Conservation (phyloP, 2,329 filamentous ascomycete species). For the Fusarium dimerum region DNA sequence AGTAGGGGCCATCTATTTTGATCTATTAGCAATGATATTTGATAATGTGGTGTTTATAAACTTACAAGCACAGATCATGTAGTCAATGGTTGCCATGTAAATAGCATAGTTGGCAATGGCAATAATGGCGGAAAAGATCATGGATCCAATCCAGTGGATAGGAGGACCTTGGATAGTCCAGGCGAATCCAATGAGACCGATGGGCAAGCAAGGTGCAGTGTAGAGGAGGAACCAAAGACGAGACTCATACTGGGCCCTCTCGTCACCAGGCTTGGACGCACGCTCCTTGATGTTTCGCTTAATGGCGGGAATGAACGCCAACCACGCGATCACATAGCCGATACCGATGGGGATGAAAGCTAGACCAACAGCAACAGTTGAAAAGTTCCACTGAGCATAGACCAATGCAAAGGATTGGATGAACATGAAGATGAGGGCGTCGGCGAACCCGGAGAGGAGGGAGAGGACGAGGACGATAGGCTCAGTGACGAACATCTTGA, state of each 20-base stretch:
- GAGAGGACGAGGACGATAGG: conserved; percentile 73
- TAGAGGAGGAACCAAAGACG: conserved; percentile 67
- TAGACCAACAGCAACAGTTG: conserved; percentile 56
- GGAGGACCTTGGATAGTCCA: conserved; percentile 66
- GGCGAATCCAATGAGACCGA: conserved; percentile 71
- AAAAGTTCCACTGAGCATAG: conserved; percentile 67
- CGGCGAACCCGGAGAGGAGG: conserved; percentile 70
- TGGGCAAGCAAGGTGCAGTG: conserved; percentile 59
- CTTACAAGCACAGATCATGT: conserved; percentile 52
- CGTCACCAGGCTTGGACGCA: conserved; percentile 50
- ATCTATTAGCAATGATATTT: background rate
- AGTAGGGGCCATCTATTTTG: conserved; percentile 57
- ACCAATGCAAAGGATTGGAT: conserved; percentile 71
- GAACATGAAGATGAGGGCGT: conserved; percentile 77
- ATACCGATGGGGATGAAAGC: conserved; percentile 67
- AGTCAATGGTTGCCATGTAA: conserved; percentile 77
- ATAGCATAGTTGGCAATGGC: conserved; percentile 75
- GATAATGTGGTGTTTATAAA: accelerated
- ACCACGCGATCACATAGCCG: conserved; percentile 65
- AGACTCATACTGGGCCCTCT: conserved; percentile 68
- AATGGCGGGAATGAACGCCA: conserved; percentile 60
- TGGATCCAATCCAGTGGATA: conserved; percentile 67
- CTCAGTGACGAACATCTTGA: conserved; percentile 73
- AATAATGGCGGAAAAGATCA: conserved; percentile 65
- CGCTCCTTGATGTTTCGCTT: conserved; percentile 54